Base-by-base conservation (phyloP, 2,329 filamentous ascomycete species). In the Talaromyces sp. region DNA sequence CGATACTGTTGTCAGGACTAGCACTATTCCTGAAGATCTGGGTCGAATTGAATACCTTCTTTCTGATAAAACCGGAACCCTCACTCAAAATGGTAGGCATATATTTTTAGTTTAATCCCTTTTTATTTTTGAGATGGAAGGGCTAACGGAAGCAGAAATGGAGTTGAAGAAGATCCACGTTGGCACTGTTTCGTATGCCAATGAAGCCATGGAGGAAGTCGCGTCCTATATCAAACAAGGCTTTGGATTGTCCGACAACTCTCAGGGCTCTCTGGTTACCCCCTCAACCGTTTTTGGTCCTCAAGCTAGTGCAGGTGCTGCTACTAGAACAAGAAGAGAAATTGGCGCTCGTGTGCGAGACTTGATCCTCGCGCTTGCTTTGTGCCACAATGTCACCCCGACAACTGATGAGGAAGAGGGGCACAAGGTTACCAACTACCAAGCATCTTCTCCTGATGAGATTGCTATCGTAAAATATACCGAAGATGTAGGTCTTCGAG, bases 151-250 rank as follows among this genome's bases (percentile, higher is more conserved):
- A 58, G 8, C 62, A 83, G 91, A 96, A 70, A 97, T 97, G 92
- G 93, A 97, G 70, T 88, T 99, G 83, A 96, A 95, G 72, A 99
- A 99, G 76, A 93, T 99, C 6, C 95, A 99, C 69, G 91, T 99
- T 57, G 94, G 95, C 10, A 99, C 94, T 10, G 94, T 97, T 1
- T 97, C 93, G 1, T 99, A 99, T 70, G 94, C 93, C 35, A 96
- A 96, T 67, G 94, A 99, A 71, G 93, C 94, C 10, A 99, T 99
- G 94, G 94, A 97, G 67, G 95, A 99, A 77, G 94, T 99, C 12
- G 80, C 86, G 12, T 84, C 89, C 0, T 97, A 96, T 71, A 84
- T 99, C 56, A 87, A 84, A 64, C 92, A 97, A 72, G 90, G 88
- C 6, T 96, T 97, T 68, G 82, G 66, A 61, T 57, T 74, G 78